Percentiles rank a stretch among this genome's conserved stretches.
These are phyloP conservation scores for Myxozyma mucilagina DNA, from an alignment of 805 yeast genomes.

Conservation along the genomic window DNA sequence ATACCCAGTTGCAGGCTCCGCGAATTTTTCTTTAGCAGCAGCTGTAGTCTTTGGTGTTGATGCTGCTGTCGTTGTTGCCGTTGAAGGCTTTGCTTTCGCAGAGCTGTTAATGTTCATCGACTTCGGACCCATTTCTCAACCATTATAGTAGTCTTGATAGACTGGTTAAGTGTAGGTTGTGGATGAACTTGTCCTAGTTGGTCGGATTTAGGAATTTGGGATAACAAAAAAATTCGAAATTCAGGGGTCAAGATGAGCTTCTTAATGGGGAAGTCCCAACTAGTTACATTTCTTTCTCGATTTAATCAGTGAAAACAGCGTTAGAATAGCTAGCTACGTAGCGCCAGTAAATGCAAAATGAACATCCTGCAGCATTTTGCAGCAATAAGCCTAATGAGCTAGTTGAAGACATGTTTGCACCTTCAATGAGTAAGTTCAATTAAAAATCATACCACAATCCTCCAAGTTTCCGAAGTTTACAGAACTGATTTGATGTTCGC, in stretches of 20 bases:
- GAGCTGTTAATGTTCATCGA: conserved; percentile 15
- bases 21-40: background rate
- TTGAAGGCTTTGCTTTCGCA: conserved; percentile 4
- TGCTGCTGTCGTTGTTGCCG: background rate
- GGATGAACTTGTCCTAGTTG: background rate
- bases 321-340: no score
- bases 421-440: no score
- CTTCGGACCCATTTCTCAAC: conserved; percentile 12
- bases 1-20: conserved; percentile 17
- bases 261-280: no score
- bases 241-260: conserved; percentile 6
- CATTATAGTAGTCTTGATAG: background rate
- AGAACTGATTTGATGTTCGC: no score
- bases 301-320: no score
- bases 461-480: no score
- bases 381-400: no score
- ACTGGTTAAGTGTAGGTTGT: background rate
- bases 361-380: no score
- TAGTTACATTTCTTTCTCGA: no score
- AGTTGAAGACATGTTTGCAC: no score
- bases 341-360: no score
- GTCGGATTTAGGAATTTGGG: background rate
- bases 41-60: background rate
- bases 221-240: background rate
- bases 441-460: no score